Percentiles rank a stretch among this genome's conserved stretches.
These are phyloP conservation scores for Dactylonectria macrodidyma DNA, from an alignment of 2,329 filamentous ascomycete genomes.

Conservation along the genomic window DNA sequence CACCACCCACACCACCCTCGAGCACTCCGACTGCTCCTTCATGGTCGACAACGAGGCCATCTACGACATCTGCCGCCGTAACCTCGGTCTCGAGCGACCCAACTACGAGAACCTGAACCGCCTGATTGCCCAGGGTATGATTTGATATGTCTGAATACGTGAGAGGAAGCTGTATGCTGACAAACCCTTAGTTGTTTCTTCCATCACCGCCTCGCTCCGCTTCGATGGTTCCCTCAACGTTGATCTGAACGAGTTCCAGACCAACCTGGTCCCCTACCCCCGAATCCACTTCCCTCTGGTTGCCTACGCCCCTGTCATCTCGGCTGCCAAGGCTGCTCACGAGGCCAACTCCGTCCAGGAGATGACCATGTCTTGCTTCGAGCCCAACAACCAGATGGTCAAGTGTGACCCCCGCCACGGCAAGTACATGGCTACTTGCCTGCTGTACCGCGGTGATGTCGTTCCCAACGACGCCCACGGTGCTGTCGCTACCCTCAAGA, in stretches of 20 bases:
- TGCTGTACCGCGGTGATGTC: constrained; percentile 98
- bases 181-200: constrained; percentile 83
- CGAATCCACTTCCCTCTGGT: constrained; percentile 99
- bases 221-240: constrained; percentile 99
- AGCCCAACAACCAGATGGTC: constrained; percentile 99
- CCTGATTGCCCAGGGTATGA: constrained; percentile 91
- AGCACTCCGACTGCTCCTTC: constrained; percentile 99
- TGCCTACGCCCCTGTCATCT: constrained; percentile 95
- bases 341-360: constrained; percentile 98
- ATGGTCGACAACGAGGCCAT: constrained; percentile 99
- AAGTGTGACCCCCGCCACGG: constrained; percentile 98
- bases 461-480: constrained; percentile 95
- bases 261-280: constrained; percentile 98
- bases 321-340: constrained; percentile 94
- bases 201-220: constrained; percentile 97
- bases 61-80: constrained; percentile 99
- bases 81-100: constrained; percentile 96
- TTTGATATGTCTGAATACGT: background rate
- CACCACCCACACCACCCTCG: constrained; percentile 97
- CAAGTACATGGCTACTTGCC: constrained; percentile 99
- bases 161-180: constrained; percentile 38
- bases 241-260: constrained; percentile 99
- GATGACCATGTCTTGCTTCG: constrained; percentile 99
- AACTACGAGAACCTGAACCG: constrained; percentile 99
- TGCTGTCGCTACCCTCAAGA: constrained; percentile 97